Evolutionary conservation across 257 asterid species (phyloP), one percentile per base, ranked within the genome.

Genomic region (Rauvolfia tetraphylla): DNA sequence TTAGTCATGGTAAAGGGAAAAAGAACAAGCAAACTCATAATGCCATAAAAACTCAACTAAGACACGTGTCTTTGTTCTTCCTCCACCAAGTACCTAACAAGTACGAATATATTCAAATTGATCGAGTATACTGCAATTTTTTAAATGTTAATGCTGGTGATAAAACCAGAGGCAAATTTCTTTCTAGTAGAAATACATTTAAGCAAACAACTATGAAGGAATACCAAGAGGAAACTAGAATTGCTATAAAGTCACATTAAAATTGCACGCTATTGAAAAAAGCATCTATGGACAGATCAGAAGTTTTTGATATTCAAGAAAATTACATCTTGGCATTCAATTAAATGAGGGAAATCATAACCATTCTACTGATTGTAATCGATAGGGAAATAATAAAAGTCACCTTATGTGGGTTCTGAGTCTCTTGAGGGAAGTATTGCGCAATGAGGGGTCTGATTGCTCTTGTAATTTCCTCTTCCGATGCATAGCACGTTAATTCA

Each of bases 401-500:
- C 74, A 91, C 99, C 98, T 91, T 95, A 33, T 69, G 91, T 1
- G 94, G 96, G 72, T 56, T 84, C 80, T 92, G 70, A 78, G 94
- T 84, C 85, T 91, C 99, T 27, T 14, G 78, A 68, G 97, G 98
- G 81, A 93, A 92, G 76, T 90, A 79, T 84, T 88, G 86, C 38
- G 85, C 93, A 74, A 91, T 84, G 22, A 95, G 84, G 77, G 98
- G 97, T 59, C 77, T 89, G 41, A 95, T 91, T 7, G 96, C 97
- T 81, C 86, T 84, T 73, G 73, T 79, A 79, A 95, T 91, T 84
- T 95, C 99, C 68, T 93, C 99, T 72, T 89, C 98, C 11, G 99
- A 95, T 39, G 99, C 92, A 84, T 93, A 95, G 89, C 99, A 93
- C 74, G 97, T n/a, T 48, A 82, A 87, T 87, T 93, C 98, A 72